Base-by-base conservation (phyloP, 768 basidiomycete genomes). In the Rhizopogon vinicolor region DNA sequence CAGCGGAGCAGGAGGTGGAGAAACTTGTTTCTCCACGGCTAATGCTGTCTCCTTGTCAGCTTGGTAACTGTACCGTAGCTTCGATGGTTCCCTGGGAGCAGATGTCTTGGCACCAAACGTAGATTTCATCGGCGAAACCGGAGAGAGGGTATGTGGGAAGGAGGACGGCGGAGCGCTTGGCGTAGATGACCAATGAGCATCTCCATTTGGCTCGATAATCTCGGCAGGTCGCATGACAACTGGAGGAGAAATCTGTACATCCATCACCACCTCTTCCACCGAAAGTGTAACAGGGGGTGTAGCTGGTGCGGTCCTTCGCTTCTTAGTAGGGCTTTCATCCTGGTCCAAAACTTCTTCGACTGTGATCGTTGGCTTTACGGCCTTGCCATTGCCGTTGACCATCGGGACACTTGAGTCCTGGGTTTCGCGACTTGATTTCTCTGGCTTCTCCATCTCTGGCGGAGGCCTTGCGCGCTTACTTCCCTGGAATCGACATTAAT, bases 401-500 rank as follows among this genome's bases (percentile, higher is more conserved):
- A 8, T 31, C 19, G 60, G 33, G 25, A 19, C 33, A 35, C 28
- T 55, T 7, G 56, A 44, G 33, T 14, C 46, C 13, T 35, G 46
- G 33, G 18, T 13, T 63, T 54, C 58, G 39, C 41, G 53, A 22
- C 52, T 51, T 53, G 52, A 42, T 56, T 60, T 39, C 55, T 18
- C 33, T 35, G 61, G 58, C 60, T 71, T 80, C 58, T 78, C 78
- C 33, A 86, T 63, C 51, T 81, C 75, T 3, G 78, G 68, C n/a
- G 86, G 85, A 5, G 89, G 88, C 41, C 89, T 80, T 43, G 87
- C 82, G 44, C 89, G 85, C 64, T 89, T 89, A 65, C 84, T 89
- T 55, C 89, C 89, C 88, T 90, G 64, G 22, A 40, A 41, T 41
- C 2, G 43, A 50, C 33, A 52, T 62, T 19, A 62, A 54, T 19